A percentile compares a stretch with the other conserved stretches of the same genome.
Evolutionary conservation across 768 basidiomycete species (phyloP).

Genomic region (Mycena albidolilacea): DNA sequence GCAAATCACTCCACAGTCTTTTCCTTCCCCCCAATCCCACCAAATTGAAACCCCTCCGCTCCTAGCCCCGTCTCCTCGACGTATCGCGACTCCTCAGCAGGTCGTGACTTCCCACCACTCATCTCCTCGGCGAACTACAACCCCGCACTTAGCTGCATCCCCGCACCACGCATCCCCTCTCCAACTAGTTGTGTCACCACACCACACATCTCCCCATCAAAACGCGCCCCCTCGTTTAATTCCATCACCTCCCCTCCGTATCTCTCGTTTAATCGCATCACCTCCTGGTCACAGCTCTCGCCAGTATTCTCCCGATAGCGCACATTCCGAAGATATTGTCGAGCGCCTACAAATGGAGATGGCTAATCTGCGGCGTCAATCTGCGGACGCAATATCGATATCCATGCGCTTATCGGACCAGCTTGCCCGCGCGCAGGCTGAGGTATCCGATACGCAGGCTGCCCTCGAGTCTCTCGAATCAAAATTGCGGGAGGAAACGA

Average conservation of each 20-base stretch:
- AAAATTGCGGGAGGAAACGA: conserved; percentile 72
- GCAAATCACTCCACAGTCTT: background rate
- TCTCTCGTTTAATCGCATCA: no score
- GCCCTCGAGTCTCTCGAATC: conserved; percentile 69
- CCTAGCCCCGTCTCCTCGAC: background rate
- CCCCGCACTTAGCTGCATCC: background rate
- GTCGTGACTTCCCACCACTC: background rate
- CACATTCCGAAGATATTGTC: conserved; percentile 59
- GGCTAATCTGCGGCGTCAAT: conserved; percentile 72
- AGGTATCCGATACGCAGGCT: conserved; percentile 69
- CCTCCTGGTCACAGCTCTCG: background rate
- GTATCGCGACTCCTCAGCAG: background rate
- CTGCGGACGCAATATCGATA: conserved; percentile 76
- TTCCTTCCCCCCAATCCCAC: conserved; percentile 1
- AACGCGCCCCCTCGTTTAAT: background rate
- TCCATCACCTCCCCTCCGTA: background rate
- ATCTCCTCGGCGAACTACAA: background rate
- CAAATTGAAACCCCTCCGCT: background rate
- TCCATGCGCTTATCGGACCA: conserved; percentile 79
- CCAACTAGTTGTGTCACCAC: background rate
- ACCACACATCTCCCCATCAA: background rate
- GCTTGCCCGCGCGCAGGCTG: conserved; percentile 75
- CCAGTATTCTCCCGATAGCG: conserved; percentile 25
- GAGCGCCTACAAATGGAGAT: conserved; percentile 80
- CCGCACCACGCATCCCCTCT: background rate